These are phyloP conservation scores for Phallus indusiatus DNA, from an alignment of 768 basidiomycete species.

Conservation along the genomic window DNA sequence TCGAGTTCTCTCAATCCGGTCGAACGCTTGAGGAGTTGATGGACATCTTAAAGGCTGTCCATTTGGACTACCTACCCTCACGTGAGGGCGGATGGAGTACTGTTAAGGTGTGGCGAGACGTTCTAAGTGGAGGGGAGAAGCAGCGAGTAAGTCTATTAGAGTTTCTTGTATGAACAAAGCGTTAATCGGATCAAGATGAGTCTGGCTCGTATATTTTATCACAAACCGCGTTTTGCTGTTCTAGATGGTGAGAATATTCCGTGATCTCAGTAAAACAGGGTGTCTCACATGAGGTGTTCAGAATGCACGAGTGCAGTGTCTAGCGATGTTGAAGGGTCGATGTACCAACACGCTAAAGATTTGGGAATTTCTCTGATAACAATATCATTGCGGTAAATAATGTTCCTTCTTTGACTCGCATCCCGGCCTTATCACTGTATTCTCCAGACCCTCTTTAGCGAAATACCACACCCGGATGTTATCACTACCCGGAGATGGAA, in stretches of 20 bases:
- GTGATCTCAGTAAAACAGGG: not conserved
- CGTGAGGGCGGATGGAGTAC: slow-evolving; percentile 87
- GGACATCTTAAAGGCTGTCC: slow-evolving; percentile 70
- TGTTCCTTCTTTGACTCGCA: not conserved
- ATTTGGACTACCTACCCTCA: slow-evolving; percentile 74
- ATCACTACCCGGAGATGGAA: slow-evolving; percentile 63
- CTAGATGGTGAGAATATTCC: slow-evolving; percentile 56
- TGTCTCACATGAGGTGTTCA: slow-evolving; percentile 23
- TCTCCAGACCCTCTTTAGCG: slow-evolving; percentile 61
- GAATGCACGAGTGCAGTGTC: slow-evolving; percentile 96
- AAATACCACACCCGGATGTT: slow-evolving; percentile 88
- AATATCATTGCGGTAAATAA: slow-evolving; percentile 68
- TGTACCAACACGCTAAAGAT: slow-evolving; percentile 90
- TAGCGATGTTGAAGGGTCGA: slow-evolving; percentile 88
- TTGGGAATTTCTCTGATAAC: slow-evolving; percentile 89
- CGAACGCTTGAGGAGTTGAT: slow-evolving; percentile 61
- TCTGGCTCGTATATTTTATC: slow-evolving; percentile 89
- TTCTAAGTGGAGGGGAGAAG: slow-evolving; percentile 94
- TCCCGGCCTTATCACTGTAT: not conserved
- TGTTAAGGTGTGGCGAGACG: slow-evolving; percentile 93
- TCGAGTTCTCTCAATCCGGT: slow-evolving; percentile 52
- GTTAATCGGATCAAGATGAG: slow-evolving; percentile 54
- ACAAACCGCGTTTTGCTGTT: slow-evolving; percentile 72
- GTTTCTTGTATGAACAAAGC: slow-evolving; percentile 7
- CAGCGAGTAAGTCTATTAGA: slow-evolving; percentile 50